Conservation (phyloP, 169 alveolate genomes). For the Plasmodium yoelii region DNA sequence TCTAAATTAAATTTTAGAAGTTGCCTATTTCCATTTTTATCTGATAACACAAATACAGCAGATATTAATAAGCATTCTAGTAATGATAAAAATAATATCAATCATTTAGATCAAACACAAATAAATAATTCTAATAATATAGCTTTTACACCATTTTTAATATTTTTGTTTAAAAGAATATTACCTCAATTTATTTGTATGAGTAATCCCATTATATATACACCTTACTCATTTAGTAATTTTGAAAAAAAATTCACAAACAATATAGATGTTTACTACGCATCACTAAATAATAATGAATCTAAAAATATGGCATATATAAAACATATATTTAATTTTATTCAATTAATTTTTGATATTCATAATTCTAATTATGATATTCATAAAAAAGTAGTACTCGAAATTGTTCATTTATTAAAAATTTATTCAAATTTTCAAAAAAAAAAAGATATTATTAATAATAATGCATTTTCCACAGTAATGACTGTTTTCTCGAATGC, state of each 20-base stretch:
- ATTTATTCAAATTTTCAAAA: constrained; percentile 48
- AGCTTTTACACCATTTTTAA: constrained; percentile 63
- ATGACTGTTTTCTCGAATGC: constrained; percentile 58
- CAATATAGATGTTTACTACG: constrained; percentile 15
- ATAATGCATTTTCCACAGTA: constrained; percentile 27
- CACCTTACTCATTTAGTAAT: constrained; percentile 13
- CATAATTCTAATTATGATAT: constrained; percentile 47
- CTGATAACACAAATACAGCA: constrained; percentile 8
- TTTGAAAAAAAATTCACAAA: constrained; percentile 22
- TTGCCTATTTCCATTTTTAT: constrained; percentile 54
- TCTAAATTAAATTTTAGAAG: constrained; percentile 65
- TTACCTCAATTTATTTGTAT: constrained; percentile 72
- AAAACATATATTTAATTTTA: constrained; percentile 53
- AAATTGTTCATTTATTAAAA: constrained; percentile 56
- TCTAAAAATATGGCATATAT: constrained; percentile 36
- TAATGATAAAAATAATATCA: too few relatives aligned
- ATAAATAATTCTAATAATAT: constrained; percentile 14
- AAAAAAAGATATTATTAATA: constrained; percentile 21
- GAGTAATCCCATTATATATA: constrained; percentile 52
- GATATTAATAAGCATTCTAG: neutral
- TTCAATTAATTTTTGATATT: constrained; percentile 67
- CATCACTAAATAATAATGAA: constrained; percentile 31
- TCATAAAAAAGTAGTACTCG: constrained; percentile 63
- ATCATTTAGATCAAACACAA: neutral
- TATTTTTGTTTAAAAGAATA: constrained; percentile 65